Base-by-base conservation (phyloP, 352 stramenopile species). In the Globisporangium radiosum region DNA sequence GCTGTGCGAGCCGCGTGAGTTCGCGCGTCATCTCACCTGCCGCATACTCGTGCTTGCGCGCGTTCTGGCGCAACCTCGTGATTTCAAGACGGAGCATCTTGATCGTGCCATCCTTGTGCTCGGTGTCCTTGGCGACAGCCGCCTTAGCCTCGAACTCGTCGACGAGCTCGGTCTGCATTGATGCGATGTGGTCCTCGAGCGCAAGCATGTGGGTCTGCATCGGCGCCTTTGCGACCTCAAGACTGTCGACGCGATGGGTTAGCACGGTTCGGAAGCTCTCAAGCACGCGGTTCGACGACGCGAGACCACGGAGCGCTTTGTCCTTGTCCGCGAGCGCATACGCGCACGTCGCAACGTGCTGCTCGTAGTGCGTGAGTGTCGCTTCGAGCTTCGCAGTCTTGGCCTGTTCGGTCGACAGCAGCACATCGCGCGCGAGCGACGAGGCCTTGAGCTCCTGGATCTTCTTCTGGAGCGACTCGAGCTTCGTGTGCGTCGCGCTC, bases 261-360 rank as follows among this genome's bases (percentile, higher is more conserved):
- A 94, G 55, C 37, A 94, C 85, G 2, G 81, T 92, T 7, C 83
- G 81, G 45, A 94, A 94, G 61, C 87, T 94, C 54, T 94, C 85
- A 1, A 92, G 67, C 7, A 92, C 72, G 8, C 80, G 77, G 52
- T 94, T 92, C 1, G 78, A 84, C 6, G 83, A 85, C 64, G 89
- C 85, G 0, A 94, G 56, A 0, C 70, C 72, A 10, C 59, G 66
- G 14, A 94, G 86, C 14, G 73, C 61, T 57, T 78, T 86, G 59
- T 92, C 85, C 55, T 88, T 92, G 47, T 94, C 78, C 7, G 75
- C 68, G 42, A 88, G 83, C 36, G 64, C 77, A 52, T 72, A 68
- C 59, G 85, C 80, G 57, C 73, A 87, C n/a, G 64, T 68, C 19
- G 92, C 83, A 47, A 92, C 88, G 50, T 92, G 78, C 17, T 75